Evolutionary conservation across 2,329 filamentous ascomycete genomes (phyloP).

Genomic region (Cadophora gregata): DNA sequence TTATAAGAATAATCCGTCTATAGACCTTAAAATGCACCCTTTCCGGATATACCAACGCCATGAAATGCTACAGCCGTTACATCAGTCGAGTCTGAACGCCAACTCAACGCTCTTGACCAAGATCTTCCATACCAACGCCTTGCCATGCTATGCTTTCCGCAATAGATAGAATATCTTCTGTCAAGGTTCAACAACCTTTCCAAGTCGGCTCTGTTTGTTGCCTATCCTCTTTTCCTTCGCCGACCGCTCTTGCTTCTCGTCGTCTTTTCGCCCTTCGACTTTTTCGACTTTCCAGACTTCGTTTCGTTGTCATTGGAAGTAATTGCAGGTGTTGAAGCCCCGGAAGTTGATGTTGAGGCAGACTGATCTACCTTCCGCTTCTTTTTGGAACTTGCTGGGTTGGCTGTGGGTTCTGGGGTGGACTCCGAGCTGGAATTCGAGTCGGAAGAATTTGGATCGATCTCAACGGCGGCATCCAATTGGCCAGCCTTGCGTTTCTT

Average conservation of each 20-base stretch:
- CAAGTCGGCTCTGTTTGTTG: slow-evolving; percentile 19
- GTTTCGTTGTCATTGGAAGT: slow-evolving; percentile 27
- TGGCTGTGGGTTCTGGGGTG: slow-evolving; percentile 19
- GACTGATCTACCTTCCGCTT: slow-evolving; percentile 43
- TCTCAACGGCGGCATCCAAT: slow-evolving; percentile 20
- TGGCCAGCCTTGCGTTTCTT: slow-evolving; percentile 43
- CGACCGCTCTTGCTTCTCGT: slow-evolving; percentile 11
- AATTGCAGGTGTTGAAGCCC: slow-evolving; percentile 26
- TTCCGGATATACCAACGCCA: slow-evolving; percentile 9
- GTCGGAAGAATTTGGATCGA: slow-evolving; percentile 30
- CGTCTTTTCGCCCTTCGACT: slow-evolving; percentile 25
- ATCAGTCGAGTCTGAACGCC: not conserved
- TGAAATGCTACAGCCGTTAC: slow-evolving; percentile 1
- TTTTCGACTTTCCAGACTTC: slow-evolving; percentile 11
- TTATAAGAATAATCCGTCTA: not conserved
- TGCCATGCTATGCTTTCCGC: not conserved
- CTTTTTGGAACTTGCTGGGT: slow-evolving; percentile 31
- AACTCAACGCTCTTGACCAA: not conserved
- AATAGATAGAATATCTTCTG: not conserved
- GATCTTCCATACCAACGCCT: slow-evolving; percentile 14
- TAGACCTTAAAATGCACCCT: not conserved
- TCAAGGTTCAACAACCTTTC: slow-evolving; percentile 9
- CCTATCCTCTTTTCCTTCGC: slow-evolving; percentile 22
- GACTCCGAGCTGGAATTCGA: slow-evolving; percentile 32
- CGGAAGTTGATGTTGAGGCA: slow-evolving; percentile 24